Base-by-base conservation (phyloP, 805 yeast species). In the Candida oleophila region DNA sequence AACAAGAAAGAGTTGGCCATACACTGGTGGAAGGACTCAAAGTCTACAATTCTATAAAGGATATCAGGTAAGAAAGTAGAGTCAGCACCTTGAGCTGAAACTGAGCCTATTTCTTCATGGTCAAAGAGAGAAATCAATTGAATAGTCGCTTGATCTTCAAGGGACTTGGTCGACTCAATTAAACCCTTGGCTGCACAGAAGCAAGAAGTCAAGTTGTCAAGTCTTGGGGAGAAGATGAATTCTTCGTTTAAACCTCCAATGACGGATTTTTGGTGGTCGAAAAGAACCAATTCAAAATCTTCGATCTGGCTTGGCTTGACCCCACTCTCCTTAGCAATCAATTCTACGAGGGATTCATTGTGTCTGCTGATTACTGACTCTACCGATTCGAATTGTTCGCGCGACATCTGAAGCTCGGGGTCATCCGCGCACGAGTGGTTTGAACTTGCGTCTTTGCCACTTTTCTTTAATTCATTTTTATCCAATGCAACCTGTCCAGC, bases 41-140 rank as follows among this genome's bases (percentile, higher is more conserved):
- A 55, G 44, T 59, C 54, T 32, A 55, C 44, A 40, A 91, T 65
- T 60, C 97, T 80, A 50, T 78, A 80, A 44, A 91, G 64, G 32
- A 89, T 76, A 55, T 89, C 87, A 19, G 94, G 94, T 45, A 92
- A 71, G 62, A 94, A 89, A 49, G 91, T 87, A 1, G 97, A 89
- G 59, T 89, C 91, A 1, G 99, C 99, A 53, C 99, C 99, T 66
- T 92, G 97, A 12, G 96, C 96, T 15, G 96, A 86, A 7, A 82
- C 75, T 1, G 97, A 90, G 0, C 99, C 99, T 54, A 92, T 78
- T 65, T 92, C 99, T 67, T 92, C 99, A 65, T 94, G 98, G 64
- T 92, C 99, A 64, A 94, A 92, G 49, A 91, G 73, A 0, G 96
- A 83, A 45, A 90, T 76, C 60, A 91, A 64, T 59, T 86, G 83